Percentiles rank a stretch among this genome's conserved stretches.
Evolutionary conservation across 2,329 filamentous ascomycete species (phyloP).

Genomic region (Endoconidiophora polonica): DNA sequence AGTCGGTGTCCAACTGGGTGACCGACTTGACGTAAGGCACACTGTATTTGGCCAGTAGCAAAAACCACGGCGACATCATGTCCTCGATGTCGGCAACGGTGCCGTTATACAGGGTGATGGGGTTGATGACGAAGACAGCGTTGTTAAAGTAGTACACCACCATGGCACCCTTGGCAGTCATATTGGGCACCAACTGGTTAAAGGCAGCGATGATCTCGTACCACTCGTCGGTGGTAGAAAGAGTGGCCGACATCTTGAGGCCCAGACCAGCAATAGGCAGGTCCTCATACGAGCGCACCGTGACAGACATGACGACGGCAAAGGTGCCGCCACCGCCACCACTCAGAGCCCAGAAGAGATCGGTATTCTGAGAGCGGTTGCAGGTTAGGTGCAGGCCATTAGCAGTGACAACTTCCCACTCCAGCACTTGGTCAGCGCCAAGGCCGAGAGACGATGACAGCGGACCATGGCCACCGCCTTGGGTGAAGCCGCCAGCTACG

Average conservation of each 20-base stretch:
- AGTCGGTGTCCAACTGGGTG: slow-evolving; percentile 33
- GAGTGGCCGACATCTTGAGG: slow-evolving; percentile 24
- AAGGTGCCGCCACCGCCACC: slow-evolving; percentile 45
- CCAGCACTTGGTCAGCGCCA: slow-evolving; percentile 40
- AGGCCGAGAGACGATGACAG: slow-evolving; percentile 39
- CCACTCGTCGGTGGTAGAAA: slow-evolving; percentile 24
- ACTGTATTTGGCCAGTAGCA: slow-evolving; percentile 22
- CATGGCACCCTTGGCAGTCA: slow-evolving; percentile 33
- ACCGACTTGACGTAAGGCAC: slow-evolving; percentile 24
- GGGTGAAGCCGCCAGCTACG: slow-evolving; percentile 40
- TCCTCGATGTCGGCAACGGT: slow-evolving; percentile 24
- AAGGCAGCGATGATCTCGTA: slow-evolving; percentile 32
- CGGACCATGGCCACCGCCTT: slow-evolving; percentile 42
- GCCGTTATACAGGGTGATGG: slow-evolving; percentile 31
- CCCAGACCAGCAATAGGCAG: slow-evolving; percentile 26
- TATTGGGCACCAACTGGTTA: slow-evolving; percentile 23
- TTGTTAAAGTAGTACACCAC: slow-evolving; percentile 32
- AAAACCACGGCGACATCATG: slow-evolving; percentile 30
- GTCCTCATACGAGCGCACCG: slow-evolving; percentile 32
- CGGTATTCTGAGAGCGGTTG: slow-evolving; percentile 28
- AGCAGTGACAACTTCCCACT: slow-evolving; percentile 38
- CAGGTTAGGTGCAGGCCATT: slow-evolving; percentile 32
- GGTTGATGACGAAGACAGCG: slow-evolving; percentile 28
- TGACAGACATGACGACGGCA: slow-evolving; percentile 39
- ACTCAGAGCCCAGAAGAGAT: slow-evolving; percentile 47